These are phyloP conservation scores for Cladochytrium replicatum DNA, from an alignment of 192 early-diverging fungal genomes.

Conservation along the genomic window DNA sequence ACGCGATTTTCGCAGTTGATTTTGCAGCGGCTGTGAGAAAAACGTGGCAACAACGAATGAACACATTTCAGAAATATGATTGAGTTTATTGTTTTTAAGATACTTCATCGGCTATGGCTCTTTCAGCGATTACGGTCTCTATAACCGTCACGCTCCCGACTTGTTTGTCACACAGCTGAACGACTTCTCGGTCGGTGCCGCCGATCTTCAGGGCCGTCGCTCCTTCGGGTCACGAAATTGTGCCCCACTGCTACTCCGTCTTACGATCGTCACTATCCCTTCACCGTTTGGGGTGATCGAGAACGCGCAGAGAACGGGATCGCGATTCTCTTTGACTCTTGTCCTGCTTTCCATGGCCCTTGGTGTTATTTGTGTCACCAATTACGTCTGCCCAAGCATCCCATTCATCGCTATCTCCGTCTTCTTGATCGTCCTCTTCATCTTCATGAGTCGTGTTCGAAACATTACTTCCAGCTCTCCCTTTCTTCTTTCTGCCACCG, in stretches of 20 bases:
- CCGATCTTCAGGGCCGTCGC: neutral
- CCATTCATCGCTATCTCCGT: conserved; percentile 28
- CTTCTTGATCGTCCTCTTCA: conserved; percentile 29
- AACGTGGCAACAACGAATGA: no score
- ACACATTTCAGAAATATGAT: no score
- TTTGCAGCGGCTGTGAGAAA: no score
- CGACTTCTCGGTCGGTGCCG: no score
- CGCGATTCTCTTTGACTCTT: neutral
- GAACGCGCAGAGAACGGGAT: neutral
- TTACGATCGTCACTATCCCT: neutral
- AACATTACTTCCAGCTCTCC: neutral
- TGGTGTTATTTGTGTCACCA: conserved; percentile 12
- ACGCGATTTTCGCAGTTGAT: no score
- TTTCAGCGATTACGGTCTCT: no score
- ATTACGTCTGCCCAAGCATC: conserved; percentile 34
- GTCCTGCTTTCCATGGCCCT: neutral
- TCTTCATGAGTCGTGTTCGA: conserved; percentile 1
- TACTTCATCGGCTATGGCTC: no score
- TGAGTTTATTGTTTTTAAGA: no score
- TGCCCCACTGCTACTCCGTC: neutral
- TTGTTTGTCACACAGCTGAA: no score
- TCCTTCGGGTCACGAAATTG: neutral
- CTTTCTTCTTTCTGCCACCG: conserved; percentile 30
- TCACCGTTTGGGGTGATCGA: neutral
- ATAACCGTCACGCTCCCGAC: no score